A percentile compares a stretch with the other conserved stretches of the same genome.
phyloP scores from a whole-genome alignment of 2,329 filamentous ascomycete genomes.

The Macrophomina phaseolina region DNA sequence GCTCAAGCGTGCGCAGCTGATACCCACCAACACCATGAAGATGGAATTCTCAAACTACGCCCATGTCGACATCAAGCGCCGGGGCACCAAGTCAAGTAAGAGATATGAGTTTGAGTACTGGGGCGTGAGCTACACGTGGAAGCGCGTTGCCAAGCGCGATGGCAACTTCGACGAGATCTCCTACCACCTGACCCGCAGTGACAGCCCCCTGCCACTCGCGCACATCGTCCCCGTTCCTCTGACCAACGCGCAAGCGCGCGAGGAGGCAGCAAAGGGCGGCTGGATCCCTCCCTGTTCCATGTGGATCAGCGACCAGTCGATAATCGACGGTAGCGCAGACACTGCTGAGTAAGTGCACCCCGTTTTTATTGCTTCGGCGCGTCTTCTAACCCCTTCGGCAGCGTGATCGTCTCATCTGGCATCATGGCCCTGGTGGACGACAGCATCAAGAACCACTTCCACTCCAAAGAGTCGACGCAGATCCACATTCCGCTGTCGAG shows the following conservation, averaged over 20 bases:
- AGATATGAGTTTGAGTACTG: conserved; percentile 94
- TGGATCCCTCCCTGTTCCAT: conserved; percentile 92
- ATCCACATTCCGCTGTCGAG: conserved; percentile 59
- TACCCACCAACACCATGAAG: conserved; percentile 78
- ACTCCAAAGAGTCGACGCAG: conserved; percentile 58
- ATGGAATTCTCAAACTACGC: conserved; percentile 98
- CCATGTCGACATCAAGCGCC: conserved; percentile 79
- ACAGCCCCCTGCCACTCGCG: conserved; percentile 69
- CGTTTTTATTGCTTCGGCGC: conserved; percentile 19
- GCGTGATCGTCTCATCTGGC: conserved; percentile 88
- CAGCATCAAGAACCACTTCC: conserved; percentile 82
- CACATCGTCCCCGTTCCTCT: conserved; percentile 84
- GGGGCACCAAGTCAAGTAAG: conserved; percentile 70
- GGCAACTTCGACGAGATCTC: conserved; percentile 68
- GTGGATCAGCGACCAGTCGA: conserved; percentile 79
- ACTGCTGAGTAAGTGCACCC: conserved; percentile 77
- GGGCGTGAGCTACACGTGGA: conserved; percentile 86
- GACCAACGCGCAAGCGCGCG: conserved; percentile 70
- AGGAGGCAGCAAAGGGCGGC: conserved; percentile 78
- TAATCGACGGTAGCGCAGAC: conserved; percentile 74
- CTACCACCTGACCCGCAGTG: conserved; percentile 78
- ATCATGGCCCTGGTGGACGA: conserved; percentile 89
- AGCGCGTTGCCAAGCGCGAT: conserved; percentile 72
- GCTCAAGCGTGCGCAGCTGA: conserved; percentile 43
- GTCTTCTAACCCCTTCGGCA: conserved; percentile 44